Conservation (phyloP, 164 flowering plant genomes). For the Sextonia rubra region DNA sequence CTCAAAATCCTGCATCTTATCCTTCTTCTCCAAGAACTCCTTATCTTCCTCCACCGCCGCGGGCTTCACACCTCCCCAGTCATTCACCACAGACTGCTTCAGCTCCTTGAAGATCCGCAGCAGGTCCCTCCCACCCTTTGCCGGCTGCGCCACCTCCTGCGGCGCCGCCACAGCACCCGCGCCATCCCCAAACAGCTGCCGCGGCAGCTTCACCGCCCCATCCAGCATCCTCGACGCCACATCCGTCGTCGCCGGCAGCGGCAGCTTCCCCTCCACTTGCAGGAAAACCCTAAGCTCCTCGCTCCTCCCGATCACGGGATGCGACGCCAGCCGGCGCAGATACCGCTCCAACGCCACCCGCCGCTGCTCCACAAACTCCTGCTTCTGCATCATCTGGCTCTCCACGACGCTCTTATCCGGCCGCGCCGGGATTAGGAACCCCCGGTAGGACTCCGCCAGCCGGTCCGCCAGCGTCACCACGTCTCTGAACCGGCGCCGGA, state of each 20-base stretch:
- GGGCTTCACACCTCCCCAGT: conserved; percentile 76
- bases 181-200: conserved; percentile 76
- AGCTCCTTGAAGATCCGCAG: conserved; percentile 80
- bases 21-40: conserved; percentile 85
- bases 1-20: conserved; percentile 70
- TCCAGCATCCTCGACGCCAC: conserved; percentile 88
- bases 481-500: conserved; percentile 72
- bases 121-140: conserved; percentile 90
- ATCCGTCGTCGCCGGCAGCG: conserved; percentile 56
- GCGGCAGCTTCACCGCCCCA: conserved; percentile 84
- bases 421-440: conserved; percentile 74
- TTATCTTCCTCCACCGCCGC: conserved; percentile 80
- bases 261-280: conserved; percentile 75
- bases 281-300: conserved; percentile 81
- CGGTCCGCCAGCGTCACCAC: conserved; percentile 79
- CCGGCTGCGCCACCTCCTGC: conserved; percentile 73
- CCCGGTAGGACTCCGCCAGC: conserved; percentile 67
- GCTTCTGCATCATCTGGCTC: conserved; percentile 97
- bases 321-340: conserved; percentile 64
- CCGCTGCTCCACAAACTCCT: conserved; percentile 94
- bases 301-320: conserved; percentile 74
- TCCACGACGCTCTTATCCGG: conserved; percentile 96
- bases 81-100: conserved; percentile 82
- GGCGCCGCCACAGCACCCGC: conserved; percentile 30
- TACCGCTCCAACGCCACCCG: conserved; percentile 89